Percentiles rank a stretch among this genome's conserved stretches.
phyloP scores from a whole-genome alignment of 2,329 filamentous ascomycete species.

The Verticillium albo-atrum region DNA sequence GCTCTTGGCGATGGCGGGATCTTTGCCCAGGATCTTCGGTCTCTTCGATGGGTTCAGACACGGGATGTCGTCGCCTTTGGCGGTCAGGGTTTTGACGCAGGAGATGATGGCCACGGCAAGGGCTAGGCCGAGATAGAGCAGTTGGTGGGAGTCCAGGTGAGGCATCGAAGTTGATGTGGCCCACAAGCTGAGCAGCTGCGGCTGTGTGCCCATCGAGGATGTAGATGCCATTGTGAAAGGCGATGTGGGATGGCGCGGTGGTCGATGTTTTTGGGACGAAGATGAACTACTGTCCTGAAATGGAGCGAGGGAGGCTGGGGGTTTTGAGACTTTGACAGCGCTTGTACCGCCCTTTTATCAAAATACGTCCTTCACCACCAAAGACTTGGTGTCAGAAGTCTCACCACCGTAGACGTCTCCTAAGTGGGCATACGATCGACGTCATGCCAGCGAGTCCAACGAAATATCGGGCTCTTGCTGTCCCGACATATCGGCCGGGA shows the following conservation, averaged over 20 bases:
- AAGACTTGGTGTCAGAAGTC: neutral
- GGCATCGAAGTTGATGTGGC: neutral
- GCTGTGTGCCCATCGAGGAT: neutral
- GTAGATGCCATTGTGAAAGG: neutral
- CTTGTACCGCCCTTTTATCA: neutral
- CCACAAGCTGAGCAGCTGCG: neutral
- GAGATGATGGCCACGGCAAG: neutral
- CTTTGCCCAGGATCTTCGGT: neutral
- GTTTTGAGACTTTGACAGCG: neutral
- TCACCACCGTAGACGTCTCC: neutral
- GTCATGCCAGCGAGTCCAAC: neutral
- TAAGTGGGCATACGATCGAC: neutral
- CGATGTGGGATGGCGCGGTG: neutral
- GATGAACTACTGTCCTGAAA: too few relatives aligned
- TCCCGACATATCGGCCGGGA: neutral
- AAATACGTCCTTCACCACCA: neutral
- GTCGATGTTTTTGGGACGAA: too few relatives aligned
- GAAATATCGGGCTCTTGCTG: neutral
- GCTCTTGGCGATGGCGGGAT: neutral
- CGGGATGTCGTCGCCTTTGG: neutral
- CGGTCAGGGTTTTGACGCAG: neutral
- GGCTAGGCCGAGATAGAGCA: neutral
- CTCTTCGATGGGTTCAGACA: neutral
- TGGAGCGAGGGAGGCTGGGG: neutral
- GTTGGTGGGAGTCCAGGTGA: neutral